Conservation (phyloP, 305 asterid genomes). For the Nicotiana rustica region DNA sequence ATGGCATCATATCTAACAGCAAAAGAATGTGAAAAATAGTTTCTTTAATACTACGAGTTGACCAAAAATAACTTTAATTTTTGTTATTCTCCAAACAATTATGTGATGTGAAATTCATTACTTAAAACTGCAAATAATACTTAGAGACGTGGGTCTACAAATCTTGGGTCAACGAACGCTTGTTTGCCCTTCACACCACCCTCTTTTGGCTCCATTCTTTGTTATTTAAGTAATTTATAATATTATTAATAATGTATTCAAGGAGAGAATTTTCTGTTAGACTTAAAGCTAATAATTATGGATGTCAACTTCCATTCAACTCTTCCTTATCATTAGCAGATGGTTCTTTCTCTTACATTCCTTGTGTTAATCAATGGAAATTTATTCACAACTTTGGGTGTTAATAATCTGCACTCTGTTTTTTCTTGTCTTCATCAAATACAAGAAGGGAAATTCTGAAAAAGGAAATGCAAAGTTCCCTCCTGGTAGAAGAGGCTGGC, state of each 20-base stretch:
- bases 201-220: conserved; percentile 9
- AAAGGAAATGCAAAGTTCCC: conserved; percentile 52
- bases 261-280: background rate
- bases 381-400: conserved; percentile 38
- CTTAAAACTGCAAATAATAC: conserved; percentile 30
- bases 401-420: conserved; percentile 20
- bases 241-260: background rate
- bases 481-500: conserved; percentile 90
- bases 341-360: conserved; percentile 23
- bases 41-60: conserved; percentile 38
- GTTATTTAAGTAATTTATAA: too few relatives aligned
- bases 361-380: conserved; percentile 37
- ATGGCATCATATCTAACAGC: conserved; percentile 47
- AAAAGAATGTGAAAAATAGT: conserved; percentile 27
- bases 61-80: background rate
- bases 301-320: conserved; percentile 39
- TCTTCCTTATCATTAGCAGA: conserved; percentile 31
- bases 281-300: conserved; percentile 36
- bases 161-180: conserved; percentile 59
- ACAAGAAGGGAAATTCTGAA: conserved; percentile 7
- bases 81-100: background rate
- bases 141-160: conserved; percentile 64
- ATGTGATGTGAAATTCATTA: conserved; percentile 1
- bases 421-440: conserved; percentile 15
- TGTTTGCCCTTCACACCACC: conserved; percentile 51